A percentile compares a stretch with the other conserved stretches of the same genome.
phyloP scores from a whole-genome alignment of 179 eudicot genomes.

The Patellifolia procumbens region DNA sequence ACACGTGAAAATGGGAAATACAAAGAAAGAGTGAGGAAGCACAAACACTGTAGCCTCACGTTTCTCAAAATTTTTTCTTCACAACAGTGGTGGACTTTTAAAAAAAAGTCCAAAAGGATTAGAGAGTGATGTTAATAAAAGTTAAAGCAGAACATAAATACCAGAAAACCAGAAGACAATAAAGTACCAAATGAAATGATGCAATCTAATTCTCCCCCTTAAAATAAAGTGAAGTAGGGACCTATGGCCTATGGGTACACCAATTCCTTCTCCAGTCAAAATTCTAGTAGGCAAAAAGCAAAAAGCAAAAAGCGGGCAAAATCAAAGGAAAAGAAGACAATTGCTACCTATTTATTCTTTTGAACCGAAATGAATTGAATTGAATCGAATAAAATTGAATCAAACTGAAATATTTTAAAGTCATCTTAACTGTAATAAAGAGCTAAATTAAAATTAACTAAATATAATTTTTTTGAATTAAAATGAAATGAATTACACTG shows the following conservation, averaged over 20 bases:
- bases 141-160: conserved; percentile 3
- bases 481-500: no score
- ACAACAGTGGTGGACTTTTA: neutral
- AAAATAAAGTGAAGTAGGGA: neutral
- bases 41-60: neutral
- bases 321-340: no score
- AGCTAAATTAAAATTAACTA: no score
- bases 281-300: neutral
- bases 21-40: neutral
- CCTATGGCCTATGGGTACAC: neutral
- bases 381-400: no score
- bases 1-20: no score
- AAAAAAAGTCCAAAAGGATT: neutral
- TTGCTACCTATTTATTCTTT: no score
- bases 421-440: no score
- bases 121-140: conserved; percentile 14
- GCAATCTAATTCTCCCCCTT: neutral
- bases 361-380: no score
- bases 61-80: neutral
- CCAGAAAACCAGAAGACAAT: neutral
- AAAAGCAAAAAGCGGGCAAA: no score
- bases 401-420: no score
- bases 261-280: neutral
- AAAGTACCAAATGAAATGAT: conserved; percentile 8
- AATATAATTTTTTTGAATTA: no score